Evolutionary conservation across 73 alveolate species (phyloP).

Genomic region (Stentor roeselii): DNA sequence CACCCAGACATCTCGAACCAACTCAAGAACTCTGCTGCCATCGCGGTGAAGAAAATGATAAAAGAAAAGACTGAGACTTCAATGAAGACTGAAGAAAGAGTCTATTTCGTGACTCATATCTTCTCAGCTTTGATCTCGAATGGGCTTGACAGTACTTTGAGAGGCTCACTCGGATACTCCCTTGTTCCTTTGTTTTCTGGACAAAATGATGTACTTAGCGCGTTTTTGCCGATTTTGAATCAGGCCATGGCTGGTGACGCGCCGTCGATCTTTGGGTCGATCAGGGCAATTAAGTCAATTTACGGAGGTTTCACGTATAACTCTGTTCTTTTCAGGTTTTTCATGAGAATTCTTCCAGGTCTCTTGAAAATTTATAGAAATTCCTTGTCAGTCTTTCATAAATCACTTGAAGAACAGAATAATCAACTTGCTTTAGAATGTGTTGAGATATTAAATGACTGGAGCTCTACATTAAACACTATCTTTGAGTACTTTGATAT

Average conservation of each 20-base stretch:
- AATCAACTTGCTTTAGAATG: not conserved
- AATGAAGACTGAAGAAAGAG: not conserved
- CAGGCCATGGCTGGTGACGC: not conserved
- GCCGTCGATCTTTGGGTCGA: not conserved
- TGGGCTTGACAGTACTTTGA: not conserved
- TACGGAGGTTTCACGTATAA: not conserved
- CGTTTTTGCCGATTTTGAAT: not conserved
- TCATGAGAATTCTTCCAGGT: not conserved
- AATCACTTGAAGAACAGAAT: not conserved
- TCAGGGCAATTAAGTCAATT: constrained; percentile 18
- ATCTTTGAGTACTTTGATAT: constrained; percentile 21
- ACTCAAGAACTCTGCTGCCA: constrained; percentile 8
- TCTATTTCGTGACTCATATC: not conserved
- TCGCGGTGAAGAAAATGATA: not conserved
- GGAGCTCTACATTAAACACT: constrained; percentile 16
- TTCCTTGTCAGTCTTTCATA: not conserved
- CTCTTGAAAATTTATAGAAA: not conserved
- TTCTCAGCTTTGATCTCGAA: not conserved
- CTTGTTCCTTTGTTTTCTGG: constrained; percentile 17
- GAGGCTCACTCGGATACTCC: constrained; percentile 18
- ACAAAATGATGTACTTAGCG: not conserved
- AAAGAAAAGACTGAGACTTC: not conserved
- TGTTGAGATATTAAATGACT: constrained; percentile 1
- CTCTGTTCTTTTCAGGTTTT: not conserved
- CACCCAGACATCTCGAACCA: constrained; percentile 10